phyloP scores from a whole-genome alignment of 2,329 filamentous ascomycete genomes.

The Exophiala mesophila region DNA sequence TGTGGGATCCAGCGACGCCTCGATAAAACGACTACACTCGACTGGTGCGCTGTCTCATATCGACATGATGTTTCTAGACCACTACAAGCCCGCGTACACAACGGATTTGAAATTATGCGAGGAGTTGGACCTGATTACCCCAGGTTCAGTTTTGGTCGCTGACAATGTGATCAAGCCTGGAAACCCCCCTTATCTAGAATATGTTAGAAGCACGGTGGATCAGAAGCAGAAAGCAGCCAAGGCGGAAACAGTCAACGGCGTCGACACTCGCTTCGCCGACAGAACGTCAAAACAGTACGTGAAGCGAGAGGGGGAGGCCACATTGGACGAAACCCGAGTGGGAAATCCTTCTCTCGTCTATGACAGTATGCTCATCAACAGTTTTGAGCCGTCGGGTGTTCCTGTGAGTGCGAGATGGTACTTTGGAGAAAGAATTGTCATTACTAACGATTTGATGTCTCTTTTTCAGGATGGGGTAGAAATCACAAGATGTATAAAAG shows the following conservation, averaged over 20 bases:
- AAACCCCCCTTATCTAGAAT: conserved; percentile 41
- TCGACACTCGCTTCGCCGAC: conserved; percentile 23
- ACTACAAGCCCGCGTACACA: conserved; percentile 72
- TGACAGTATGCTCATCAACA: conserved; percentile 57
- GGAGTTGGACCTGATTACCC: conserved; percentile 58
- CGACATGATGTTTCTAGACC: conserved; percentile 73
- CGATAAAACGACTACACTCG: conserved; percentile 56
- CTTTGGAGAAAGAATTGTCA: no score
- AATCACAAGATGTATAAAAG: conserved; percentile 55
- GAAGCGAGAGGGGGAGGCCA: conserved; percentile 25
- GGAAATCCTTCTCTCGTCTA: conserved; percentile 49
- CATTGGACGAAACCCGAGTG: conserved; percentile 23
- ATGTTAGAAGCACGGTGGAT: conserved; percentile 54
- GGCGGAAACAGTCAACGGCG: conserved; percentile 13
- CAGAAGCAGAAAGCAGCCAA: conserved; percentile 43
- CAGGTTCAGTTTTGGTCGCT: conserved; percentile 43
- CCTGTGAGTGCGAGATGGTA: conserved; percentile 44
- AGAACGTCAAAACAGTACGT: conserved; percentile 28
- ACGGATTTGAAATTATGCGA: conserved; percentile 74
- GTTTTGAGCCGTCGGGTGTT: conserved; percentile 64
- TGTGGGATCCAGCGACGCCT: conserved; percentile 64
- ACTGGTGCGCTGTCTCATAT: conserved; percentile 53
- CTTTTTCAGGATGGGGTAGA: conserved; percentile 59
- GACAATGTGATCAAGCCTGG: conserved; percentile 36
- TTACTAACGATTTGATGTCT: no score